Evolutionary conservation across 495 filamentous ascomycete species (phyloP).

Genomic region (Astrocystis sublimbata): DNA sequence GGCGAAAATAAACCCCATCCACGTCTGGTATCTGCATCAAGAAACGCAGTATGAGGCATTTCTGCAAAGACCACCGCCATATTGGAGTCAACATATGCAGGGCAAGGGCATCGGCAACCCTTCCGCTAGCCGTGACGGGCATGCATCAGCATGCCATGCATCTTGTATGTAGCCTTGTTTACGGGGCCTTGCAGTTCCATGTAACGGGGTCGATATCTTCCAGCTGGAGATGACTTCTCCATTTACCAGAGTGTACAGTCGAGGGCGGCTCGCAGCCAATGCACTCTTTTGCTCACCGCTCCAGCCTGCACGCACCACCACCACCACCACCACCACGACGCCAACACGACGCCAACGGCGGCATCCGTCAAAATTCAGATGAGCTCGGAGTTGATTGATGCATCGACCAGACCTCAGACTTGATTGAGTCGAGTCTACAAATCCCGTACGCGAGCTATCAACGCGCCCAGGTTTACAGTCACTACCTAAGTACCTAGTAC

Average conservation of each 20-base stretch:
- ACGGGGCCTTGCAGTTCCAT: slow-evolving; percentile 8
- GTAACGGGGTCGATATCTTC: slow-evolving; percentile 1
- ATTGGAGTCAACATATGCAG: slow-evolving; percentile 17
- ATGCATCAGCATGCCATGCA: slow-evolving; percentile 11
- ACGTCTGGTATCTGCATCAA: background rate
- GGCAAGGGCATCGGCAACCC: slow-evolving; percentile 18
- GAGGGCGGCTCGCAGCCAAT: slow-evolving; percentile 7
- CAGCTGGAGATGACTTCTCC: slow-evolving; percentile 3
- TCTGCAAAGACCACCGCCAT: slow-evolving; percentile 9
- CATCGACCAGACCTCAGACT: slow-evolving; percentile 10
- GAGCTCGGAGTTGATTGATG: background rate
- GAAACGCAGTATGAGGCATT: slow-evolving; percentile 17
- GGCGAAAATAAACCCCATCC: background rate
- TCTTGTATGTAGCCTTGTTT: slow-evolving; percentile 23
- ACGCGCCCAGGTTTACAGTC: background rate
- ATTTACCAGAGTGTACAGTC: slow-evolving; percentile 18
- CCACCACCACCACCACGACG: too few relatives aligned
- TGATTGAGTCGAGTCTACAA: background rate
- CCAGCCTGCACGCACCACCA: slow-evolving; percentile 9
- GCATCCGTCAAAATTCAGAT: slow-evolving; percentile 10
- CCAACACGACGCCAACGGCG: slow-evolving; percentile 18
- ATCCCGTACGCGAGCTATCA: background rate
- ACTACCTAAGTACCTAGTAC: too few relatives aligned
- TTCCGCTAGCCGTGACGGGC: slow-evolving; percentile 13
- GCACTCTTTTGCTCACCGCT: slow-evolving; percentile 19